Evolutionary conservation across 306 rosid species (phyloP).

Genomic region (Albizia julibrissin): DNA sequence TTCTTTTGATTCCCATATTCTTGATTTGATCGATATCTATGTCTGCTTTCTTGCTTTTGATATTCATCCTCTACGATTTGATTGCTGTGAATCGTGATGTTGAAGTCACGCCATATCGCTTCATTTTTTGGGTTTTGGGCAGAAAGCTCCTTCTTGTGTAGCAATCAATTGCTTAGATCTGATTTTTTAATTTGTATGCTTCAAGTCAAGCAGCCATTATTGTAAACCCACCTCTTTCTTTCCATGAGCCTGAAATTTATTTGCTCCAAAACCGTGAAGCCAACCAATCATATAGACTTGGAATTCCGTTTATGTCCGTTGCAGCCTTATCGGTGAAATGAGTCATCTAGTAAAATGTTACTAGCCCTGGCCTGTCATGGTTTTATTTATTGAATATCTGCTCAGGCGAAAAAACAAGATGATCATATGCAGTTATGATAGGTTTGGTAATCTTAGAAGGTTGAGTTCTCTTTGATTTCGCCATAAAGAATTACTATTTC

Average conservation of each 20-base stretch:
- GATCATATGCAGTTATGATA: neutral
- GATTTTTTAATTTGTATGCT: neutral
- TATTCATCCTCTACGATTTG: conserved; percentile 5
- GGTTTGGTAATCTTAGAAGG: neutral
- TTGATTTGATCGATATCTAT: neutral
- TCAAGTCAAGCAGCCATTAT: neutral
- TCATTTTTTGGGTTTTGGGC: neutral
- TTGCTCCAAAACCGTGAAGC: neutral
- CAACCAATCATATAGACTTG: neutral
- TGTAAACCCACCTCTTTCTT: neutral
- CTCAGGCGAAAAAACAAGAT: neutral
- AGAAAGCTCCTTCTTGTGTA: neutral
- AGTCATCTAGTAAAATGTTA: neutral
- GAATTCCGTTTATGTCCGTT: neutral
- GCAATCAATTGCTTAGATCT: conserved; percentile 32
- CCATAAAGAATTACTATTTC: neutral
- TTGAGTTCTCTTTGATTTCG: neutral
- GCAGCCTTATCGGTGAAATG: neutral
- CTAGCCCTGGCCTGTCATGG: neutral
- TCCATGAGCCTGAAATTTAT: neutral
- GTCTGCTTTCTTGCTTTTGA: neutral
- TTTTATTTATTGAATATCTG: neutral
- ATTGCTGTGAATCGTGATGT: conserved; percentile 23
- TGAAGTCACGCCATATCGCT: neutral
- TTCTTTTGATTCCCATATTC: neutral